phyloP scores from a whole-genome alignment of 768 basidiomycete species.

The Rhodotorula diobovata region DNA sequence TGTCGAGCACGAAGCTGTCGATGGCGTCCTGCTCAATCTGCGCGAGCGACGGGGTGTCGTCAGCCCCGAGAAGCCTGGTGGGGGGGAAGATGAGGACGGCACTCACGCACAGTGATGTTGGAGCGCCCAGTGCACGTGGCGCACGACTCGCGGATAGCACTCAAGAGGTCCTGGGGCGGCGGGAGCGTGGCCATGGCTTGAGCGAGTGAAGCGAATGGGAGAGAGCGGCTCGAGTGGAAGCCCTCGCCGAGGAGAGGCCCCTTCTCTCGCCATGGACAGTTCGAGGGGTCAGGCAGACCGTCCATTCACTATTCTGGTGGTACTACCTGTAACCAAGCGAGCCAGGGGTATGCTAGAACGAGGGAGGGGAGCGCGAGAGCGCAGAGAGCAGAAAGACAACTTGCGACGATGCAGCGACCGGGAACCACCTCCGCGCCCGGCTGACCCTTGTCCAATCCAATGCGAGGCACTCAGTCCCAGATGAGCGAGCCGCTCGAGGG shows the following conservation, averaged over 20 bases:
- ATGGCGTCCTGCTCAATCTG: constrained; percentile 62
- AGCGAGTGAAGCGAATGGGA: background rate
- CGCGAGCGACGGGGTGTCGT: background rate
- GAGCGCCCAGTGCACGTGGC: constrained; percentile 1
- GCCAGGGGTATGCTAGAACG: too few species aligned
- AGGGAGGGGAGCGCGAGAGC: background rate
- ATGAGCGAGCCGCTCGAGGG: constrained; percentile 26
- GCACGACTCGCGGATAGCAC: background rate
- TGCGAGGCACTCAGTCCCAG: constrained; percentile 19
- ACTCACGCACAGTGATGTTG: constrained; percentile 8
- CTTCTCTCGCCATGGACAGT: too few species aligned
- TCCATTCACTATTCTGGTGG: too few species aligned
- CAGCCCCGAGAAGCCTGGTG: background rate
- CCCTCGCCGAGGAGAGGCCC: too few species aligned
- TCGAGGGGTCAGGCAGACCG: too few species aligned
- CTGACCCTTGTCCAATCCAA: too few species aligned
- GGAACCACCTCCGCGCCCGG: background rate
- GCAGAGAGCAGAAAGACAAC: background rate
- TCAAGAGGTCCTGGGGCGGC: background rate
- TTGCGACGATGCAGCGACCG: background rate
- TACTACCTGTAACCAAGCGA: too few species aligned
- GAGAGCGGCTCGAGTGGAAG: background rate
- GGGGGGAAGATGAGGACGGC: background rate
- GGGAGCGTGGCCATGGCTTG: background rate
- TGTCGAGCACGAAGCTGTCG: constrained; percentile 59